phyloP scores from a whole-genome alignment of 805 yeast species.

The Myxozyma mucilagina region DNA sequence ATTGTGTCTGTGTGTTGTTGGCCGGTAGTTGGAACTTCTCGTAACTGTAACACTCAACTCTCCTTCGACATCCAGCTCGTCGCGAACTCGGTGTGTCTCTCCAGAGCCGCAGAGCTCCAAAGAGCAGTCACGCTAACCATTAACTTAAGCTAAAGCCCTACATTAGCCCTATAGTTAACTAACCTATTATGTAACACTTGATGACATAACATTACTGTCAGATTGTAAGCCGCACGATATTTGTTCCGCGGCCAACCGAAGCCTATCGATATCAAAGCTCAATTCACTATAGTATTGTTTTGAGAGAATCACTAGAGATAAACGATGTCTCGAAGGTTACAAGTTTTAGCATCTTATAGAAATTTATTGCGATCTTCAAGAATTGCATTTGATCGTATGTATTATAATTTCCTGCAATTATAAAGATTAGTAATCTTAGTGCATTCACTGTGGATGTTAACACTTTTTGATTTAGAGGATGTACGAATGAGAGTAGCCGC shows the following conservation, averaged over 20 bases:
- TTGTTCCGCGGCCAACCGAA: not conserved
- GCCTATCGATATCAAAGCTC: not conserved
- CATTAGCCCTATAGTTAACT: not conserved
- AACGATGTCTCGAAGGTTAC: constrained; percentile 28
- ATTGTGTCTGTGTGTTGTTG: constrained; percentile 19
- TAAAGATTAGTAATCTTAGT: not conserved
- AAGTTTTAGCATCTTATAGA: constrained; percentile 36
- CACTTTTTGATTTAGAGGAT: constrained; percentile 41
- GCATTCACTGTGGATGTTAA: not conserved
- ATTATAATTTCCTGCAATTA: not conserved
- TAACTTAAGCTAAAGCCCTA: not conserved
- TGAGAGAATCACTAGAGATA: not conserved
- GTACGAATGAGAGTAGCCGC: constrained; percentile 55
- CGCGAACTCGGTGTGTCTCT: constrained; percentile 3
- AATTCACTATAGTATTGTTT: not conserved
- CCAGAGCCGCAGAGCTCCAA: not conserved
- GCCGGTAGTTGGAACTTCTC: constrained; percentile 10
- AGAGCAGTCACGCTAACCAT: not conserved
- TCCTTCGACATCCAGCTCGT: not conserved
- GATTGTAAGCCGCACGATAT: constrained; percentile 1
- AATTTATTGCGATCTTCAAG: constrained; percentile 38
- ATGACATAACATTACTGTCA: not conserved
- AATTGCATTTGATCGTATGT: constrained; percentile 39
- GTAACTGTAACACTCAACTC: constrained; percentile 6
- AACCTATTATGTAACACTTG: not conserved